phyloP scores from a whole-genome alignment of 2,329 filamentous ascomycete genomes.

The Colletotrichum camelliae region DNA sequence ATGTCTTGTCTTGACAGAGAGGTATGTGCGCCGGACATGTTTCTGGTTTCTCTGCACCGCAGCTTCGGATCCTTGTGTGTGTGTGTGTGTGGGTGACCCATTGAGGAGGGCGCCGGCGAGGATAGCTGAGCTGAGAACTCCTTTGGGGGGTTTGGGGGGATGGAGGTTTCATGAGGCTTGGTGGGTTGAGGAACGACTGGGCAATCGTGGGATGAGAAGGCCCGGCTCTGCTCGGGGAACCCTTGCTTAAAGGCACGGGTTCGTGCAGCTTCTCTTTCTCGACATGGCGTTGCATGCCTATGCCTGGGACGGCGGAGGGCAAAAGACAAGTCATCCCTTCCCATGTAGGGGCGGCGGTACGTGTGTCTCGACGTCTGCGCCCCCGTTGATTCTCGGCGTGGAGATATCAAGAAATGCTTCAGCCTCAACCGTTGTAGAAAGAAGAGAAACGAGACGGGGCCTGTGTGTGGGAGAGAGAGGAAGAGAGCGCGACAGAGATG shows the following conservation, averaged over 20 bases:
- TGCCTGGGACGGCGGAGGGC: background rate
- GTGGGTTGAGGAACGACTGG: background rate
- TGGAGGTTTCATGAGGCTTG: constrained; percentile 1
- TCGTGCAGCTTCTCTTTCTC: background rate
- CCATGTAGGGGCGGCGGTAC: background rate
- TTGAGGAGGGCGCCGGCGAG: background rate
- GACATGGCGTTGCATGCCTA: background rate
- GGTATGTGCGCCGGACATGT: background rate
- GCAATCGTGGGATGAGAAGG: background rate
- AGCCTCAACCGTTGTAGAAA: background rate
- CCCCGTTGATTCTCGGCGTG: background rate
- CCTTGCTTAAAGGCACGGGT: background rate
- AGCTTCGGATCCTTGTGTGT: background rate
- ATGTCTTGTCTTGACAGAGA: background rate
- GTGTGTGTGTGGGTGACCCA: background rate
- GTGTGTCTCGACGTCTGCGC: background rate
- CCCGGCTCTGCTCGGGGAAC: background rate
- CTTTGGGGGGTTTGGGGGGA: background rate
- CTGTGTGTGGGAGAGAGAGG: background rate
- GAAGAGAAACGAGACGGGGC: background rate
- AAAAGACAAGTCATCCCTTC: background rate
- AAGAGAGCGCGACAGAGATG: background rate
- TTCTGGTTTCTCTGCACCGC: background rate
- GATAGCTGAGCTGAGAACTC: background rate
- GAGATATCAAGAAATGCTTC: background rate